Conservation (phyloP, 257 asterid species). For the Lycium ferocissimum region DNA sequence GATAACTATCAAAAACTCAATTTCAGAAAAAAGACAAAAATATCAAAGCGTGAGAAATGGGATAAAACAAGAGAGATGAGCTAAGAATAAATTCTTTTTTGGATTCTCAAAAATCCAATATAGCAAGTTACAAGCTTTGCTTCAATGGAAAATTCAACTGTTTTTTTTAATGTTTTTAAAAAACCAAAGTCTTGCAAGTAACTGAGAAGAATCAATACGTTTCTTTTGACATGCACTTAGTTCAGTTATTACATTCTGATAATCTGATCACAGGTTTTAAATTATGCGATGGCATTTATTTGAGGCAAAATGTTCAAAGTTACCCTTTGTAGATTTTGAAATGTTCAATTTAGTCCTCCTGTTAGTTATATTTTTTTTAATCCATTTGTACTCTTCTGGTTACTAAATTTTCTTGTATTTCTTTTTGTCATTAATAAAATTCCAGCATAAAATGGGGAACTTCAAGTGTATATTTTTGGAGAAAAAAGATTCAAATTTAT, state of each 20-base stretch:
- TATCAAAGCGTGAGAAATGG: neutral
- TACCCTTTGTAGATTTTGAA: neutral
- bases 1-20: neutral
- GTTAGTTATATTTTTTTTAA: no score
- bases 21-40: neutral
- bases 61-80: conserved; percentile 20
- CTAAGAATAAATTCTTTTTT: conserved; percentile 24
- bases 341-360: no score
- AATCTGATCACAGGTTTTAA: conserved; percentile 42
- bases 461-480: no score
- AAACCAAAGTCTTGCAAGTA: conserved; percentile 32
- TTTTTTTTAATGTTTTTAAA: conserved; percentile 15
- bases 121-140: conserved; percentile 1
- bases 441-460: no score
- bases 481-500: no score
- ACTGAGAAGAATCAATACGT: conserved; percentile 47
- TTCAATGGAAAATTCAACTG: conserved; percentile 23
- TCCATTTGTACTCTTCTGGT: no score
- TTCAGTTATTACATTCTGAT: neutral
- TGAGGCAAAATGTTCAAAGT: neutral
- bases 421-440: no score
- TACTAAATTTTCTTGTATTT: no score
- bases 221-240: conserved; percentile 32
- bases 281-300: conserved; percentile 59
- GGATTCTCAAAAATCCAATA: neutral